Base-by-base conservation (phyloP, 2,329 filamentous ascomycete species). In the Mycogone perniciosa region DNA sequence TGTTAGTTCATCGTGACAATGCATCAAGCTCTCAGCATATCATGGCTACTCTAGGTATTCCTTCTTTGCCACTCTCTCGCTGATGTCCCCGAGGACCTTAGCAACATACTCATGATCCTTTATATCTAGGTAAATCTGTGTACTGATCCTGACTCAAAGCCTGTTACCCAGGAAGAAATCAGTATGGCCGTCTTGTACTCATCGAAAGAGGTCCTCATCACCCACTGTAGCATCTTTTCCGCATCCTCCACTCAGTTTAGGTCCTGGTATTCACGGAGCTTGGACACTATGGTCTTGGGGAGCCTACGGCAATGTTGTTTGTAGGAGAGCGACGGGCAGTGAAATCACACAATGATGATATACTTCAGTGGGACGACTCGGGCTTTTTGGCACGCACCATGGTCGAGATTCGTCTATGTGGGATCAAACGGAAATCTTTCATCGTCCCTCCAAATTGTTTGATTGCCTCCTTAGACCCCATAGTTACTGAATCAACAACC, bases 51-150 rank as follows among this genome's bases (percentile, higher is more conserved):
- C 13, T 31, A 60, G 45, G 54, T 68, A 69, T 56, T 70, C 67
- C 45, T 60, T 64, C 46, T 64, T 69, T 2, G 58, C 63, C 5
- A 75, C 70, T 51, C 74, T 65, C 46, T 66, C 62, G 50, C 68
- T 71, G 10, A 80, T 42, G 35, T 71, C 67, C 62, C 79, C 77
- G 60, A 93, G 65, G 7, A 77, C 71, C 46, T 72, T 63, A 0
- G 76, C 88, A 4, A 78, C 76, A 79, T 80, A 88, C 63, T 85
- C 80, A 62, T 93, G 96, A 66, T 96, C 90, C 9, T 75, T 75
- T 56, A 85, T 64, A 29, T 89, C 88, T n/a, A 96, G 69, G 64
- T 93, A 97, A 0, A 93, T 78, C 73, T 96, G 90, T 10, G 81
- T 88, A 63, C 86, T 90, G 44, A 95, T 62, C 44, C 92, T 73